Conservation (phyloP, 257 asterid species). For the Lavandula angustifolia region DNA sequence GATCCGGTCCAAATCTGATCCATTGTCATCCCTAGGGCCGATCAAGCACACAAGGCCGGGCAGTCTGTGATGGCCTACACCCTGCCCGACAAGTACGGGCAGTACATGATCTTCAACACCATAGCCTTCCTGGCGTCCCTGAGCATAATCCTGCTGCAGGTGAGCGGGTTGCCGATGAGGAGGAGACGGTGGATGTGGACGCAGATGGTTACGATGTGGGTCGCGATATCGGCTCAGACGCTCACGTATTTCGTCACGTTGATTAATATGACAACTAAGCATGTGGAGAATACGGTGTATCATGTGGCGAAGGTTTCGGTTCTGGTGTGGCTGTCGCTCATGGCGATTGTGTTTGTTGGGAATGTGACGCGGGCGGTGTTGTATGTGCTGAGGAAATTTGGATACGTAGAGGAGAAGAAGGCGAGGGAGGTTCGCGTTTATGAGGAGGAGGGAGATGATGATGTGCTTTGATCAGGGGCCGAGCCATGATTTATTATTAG, state of each 20-base stretch:
- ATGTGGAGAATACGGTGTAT: slow-evolving; percentile 23
- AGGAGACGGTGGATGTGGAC: slow-evolving; percentile 38
- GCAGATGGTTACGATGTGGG: slow-evolving; percentile 44
- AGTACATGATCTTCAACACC: slow-evolving; percentile 38
- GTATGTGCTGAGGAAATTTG: slow-evolving; percentile 25
- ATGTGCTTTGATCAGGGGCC: slow-evolving; percentile 33
- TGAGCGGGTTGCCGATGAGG: slow-evolving; percentile 46
- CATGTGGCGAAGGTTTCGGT: slow-evolving; percentile 27
- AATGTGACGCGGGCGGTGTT: slow-evolving; percentile 23
- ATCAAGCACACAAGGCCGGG: slow-evolving; percentile 31
- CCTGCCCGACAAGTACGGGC: slow-evolving; percentile 20
- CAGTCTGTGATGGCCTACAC: slow-evolving; percentile 41
- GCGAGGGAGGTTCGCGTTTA: slow-evolving; percentile 16
- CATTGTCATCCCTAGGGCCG: no score
- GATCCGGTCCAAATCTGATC: no score
- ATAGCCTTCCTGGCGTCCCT: slow-evolving; percentile 40
- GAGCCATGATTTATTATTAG: no score
- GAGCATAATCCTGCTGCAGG: slow-evolving; percentile 38
- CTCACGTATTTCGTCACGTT: slow-evolving; percentile 33
- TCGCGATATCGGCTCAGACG: slow-evolving; percentile 38
- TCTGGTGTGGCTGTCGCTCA: slow-evolving; percentile 25
- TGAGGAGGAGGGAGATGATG: slow-evolving; percentile 28
- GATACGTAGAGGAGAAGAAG: slow-evolving; percentile 24
- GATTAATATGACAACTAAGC: slow-evolving; percentile 32
- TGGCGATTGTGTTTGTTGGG: slow-evolving; percentile 27